Evolutionary conservation across 495 filamentous ascomycete genomes (phyloP).

Genomic region (Tuber calosporum): DNA sequence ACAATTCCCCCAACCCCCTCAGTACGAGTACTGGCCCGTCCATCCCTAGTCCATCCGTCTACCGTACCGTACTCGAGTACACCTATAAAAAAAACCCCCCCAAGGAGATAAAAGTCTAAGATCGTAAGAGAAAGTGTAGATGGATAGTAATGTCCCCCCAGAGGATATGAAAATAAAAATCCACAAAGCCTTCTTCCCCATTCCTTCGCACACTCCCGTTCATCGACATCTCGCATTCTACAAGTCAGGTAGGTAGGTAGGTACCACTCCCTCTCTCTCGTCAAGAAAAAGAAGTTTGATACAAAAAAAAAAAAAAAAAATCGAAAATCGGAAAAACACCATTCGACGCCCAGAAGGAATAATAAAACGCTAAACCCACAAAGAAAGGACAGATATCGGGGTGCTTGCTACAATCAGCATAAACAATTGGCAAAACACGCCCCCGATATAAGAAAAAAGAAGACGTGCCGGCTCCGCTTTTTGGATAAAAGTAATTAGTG

Average conservation of each 20-base stretch:
- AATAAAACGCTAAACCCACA: slow-evolving; percentile 3
- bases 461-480: not conserved
- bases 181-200: not conserved
- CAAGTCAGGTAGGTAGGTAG: not conserved
- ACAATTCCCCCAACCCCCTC: not conserved
- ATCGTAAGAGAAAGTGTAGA: slow-evolving; percentile 10
- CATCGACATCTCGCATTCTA: not conserved
- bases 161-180: slow-evolving; percentile 3
- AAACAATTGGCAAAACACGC: slow-evolving; percentile 7
- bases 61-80: no score
- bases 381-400: not conserved
- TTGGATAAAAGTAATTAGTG: not conserved
- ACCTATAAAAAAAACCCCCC: slow-evolving; percentile 6
- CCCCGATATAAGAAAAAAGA: slow-evolving; percentile 7
- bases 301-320: slow-evolving; percentile 5
- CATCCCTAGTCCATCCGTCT: slow-evolving; percentile 7
- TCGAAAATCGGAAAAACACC: not conserved
- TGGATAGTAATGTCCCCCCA: slow-evolving; percentile 3
- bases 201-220: not conserved
- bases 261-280: not conserved
- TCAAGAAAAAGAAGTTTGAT: not conserved
- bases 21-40: not conserved
- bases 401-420: not conserved
- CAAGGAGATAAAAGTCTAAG: slow-evolving; percentile 5
- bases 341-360: not conserved